Evolutionary conservation across 2,329 filamentous ascomycete genomes (phyloP), one percentile per base, ranked within the genome.

Genomic region (Claviceps sp.): DNA sequence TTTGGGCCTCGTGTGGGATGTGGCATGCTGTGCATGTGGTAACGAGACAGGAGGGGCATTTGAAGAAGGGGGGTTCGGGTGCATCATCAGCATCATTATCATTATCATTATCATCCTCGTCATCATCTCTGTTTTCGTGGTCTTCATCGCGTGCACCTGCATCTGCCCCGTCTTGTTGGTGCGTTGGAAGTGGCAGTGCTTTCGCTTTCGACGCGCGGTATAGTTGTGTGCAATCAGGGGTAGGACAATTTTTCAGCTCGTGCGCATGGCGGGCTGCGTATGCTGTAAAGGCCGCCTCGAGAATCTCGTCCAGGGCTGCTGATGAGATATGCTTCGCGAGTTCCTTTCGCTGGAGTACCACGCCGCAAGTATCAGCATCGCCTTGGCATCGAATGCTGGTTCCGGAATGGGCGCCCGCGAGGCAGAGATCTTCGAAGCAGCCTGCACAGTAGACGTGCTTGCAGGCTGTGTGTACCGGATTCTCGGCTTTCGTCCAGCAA

Each of bases 141-240:
- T 34, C 30, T 34, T 34, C 30, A 34, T 11, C 30, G 9, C 9
- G 24, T 36, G 13, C 44, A 22, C 9, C 41, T 43, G 18, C 4
- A 22, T 13, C 11, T 22, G 11, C 8, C 11, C 22, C 41, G 11
- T 43, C 24, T 20, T 36, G 44, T 6, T 13, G 44, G 7, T 13
- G 44, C 1, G 36, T 47, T 3, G 53, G 22, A 5, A 43, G 43
- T 34, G 30, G 30, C 8, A 9, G 9, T 11, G 9, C 30, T 11
- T 11, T 34, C 30, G 30, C 30, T 18, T 49, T 50, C 16, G 54
- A 54, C 37, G 54, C 49, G 7, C 71, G 67, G 55, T 75, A 76
- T 9, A 74, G 57, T 18, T 65, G 63, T 5, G 56, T 60, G 52
- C 72, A 76, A 55, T 72, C 70, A 0, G 70, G 64, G 0, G 68